Evolutionary conservation across 345 rosid genomes (phyloP).

Genomic region (Tarenaya hassleriana): DNA sequence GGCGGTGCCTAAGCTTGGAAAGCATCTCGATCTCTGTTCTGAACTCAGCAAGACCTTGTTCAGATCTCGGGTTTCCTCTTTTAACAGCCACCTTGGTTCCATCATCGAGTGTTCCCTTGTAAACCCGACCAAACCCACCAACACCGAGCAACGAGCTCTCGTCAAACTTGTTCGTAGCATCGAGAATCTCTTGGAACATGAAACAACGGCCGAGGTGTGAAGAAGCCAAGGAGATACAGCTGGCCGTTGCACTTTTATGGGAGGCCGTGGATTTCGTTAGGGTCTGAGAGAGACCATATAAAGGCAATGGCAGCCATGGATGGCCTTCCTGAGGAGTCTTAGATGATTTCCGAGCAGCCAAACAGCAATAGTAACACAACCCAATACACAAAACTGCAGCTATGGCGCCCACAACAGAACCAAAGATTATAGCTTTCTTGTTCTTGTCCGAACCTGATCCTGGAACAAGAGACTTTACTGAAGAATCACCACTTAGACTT

Average conservation of each 20-base stretch:
- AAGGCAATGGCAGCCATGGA: constrained; percentile 83
- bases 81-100: constrained; percentile 91
- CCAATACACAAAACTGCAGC: constrained; percentile 37
- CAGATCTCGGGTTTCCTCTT: constrained; percentile 97
- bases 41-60: constrained; percentile 98
- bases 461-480: constrained; percentile 54
- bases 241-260: constrained; percentile 84
- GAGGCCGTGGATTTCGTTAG: constrained; percentile 79
- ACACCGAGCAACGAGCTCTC: constrained; percentile 88
- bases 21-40: constrained; percentile 97
- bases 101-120: constrained; percentile 85
- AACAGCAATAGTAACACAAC: constrained; percentile 52
- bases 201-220: constrained; percentile 77
- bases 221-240: constrained; percentile 81
- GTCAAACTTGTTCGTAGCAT: constrained; percentile 90
- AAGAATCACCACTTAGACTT: constrained; percentile 63
- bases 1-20: constrained; percentile 94
- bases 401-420: constrained; percentile 40
- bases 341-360: constrained; percentile 27
- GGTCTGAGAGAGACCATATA: constrained; percentile 87
- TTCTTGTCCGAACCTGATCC: constrained; percentile 36
- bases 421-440: constrained; percentile 41
- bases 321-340: constrained; percentile 56
- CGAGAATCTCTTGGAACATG: constrained; percentile 85
- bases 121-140: constrained; percentile 97